Evolutionary conservation across 257 asterid species (phyloP).

Genomic region (Capsicum rhomboideum): DNA sequence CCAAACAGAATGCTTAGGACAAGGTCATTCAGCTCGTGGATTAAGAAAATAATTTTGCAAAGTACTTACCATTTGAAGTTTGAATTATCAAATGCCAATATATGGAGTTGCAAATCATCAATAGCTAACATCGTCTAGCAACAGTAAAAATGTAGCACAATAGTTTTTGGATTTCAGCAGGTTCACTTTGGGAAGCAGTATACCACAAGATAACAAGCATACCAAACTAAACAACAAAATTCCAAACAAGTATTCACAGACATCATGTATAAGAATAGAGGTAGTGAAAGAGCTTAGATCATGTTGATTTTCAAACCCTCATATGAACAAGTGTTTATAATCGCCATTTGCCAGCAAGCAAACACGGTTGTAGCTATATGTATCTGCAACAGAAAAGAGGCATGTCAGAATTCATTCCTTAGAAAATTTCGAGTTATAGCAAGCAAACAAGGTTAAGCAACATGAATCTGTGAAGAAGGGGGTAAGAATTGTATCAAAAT

Average conservation of each 20-base stretch:
- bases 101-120: too few relatives aligned
- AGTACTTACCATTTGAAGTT: too few relatives aligned
- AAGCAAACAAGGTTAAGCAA: background rate
- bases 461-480: background rate
- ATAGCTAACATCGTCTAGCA: background rate
- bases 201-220: background rate
- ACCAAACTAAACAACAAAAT: background rate
- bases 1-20: too few relatives aligned
- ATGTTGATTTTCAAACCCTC: slow-evolving; percentile 6
- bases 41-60: too few relatives aligned
- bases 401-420: background rate
- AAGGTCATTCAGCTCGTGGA: too few relatives aligned
- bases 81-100: too few relatives aligned
- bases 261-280: background rate
- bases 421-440: background rate
- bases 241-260: background rate
- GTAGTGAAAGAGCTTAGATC: background rate
- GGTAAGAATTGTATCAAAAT: background rate
- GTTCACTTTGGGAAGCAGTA: background rate
- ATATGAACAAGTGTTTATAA: slow-evolving; percentile 56
- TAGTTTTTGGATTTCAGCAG: background rate
- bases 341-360: slow-evolving; percentile 79
- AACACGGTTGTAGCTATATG: slow-evolving; percentile 40
- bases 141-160: background rate
- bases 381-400: slow-evolving; percentile 35